phyloP scores from a whole-genome alignment of 768 basidiomycete species.

The Panus rudis region DNA sequence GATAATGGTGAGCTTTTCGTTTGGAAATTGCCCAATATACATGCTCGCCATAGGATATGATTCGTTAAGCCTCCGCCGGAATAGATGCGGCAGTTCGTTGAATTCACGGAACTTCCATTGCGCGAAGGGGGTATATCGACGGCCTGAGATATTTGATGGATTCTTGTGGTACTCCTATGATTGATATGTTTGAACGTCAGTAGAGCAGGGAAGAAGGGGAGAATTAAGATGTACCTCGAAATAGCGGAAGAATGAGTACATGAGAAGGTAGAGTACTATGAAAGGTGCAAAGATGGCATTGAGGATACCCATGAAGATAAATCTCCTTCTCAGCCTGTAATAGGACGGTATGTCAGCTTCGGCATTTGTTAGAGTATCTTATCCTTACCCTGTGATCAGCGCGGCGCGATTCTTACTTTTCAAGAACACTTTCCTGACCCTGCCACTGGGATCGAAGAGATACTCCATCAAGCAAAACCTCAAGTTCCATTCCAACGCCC shows the following conservation, averaged over 20 bases:
- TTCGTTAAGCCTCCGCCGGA: conserved; percentile 76
- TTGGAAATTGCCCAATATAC: conserved; percentile 98
- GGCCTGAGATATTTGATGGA: conserved; percentile 87
- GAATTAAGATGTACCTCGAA: conserved; percentile 68
- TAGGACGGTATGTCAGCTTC: conserved; percentile 4
- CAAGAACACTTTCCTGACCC: conserved; percentile 86
- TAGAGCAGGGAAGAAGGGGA: not conserved
- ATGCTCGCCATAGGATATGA: conserved; percentile 87
- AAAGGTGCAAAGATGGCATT: conserved; percentile 96
- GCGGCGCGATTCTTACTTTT: conserved; percentile 73
- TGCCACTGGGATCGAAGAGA: conserved; percentile 84
- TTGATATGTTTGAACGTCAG: conserved; percentile 8
- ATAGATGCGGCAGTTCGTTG: conserved; percentile 94
- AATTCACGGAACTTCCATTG: conserved; percentile 99
- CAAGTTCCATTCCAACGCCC: conserved; percentile 95
- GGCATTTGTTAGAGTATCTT: not conserved
- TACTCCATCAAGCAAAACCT: conserved; percentile 94
- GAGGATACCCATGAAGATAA: conserved; percentile 95
- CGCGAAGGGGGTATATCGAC: conserved; percentile 90
- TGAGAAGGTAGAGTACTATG: conserved; percentile 90
- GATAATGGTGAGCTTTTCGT: conserved; percentile 82
- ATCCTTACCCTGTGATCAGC: conserved; percentile 80
- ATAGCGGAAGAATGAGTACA: conserved; percentile 99
- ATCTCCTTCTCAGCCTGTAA: conserved; percentile 67
- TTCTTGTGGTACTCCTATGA: conserved; percentile 96